phyloP scores from a whole-genome alignment of 495 filamentous ascomycete species.

The Terfezia claveryi region DNA sequence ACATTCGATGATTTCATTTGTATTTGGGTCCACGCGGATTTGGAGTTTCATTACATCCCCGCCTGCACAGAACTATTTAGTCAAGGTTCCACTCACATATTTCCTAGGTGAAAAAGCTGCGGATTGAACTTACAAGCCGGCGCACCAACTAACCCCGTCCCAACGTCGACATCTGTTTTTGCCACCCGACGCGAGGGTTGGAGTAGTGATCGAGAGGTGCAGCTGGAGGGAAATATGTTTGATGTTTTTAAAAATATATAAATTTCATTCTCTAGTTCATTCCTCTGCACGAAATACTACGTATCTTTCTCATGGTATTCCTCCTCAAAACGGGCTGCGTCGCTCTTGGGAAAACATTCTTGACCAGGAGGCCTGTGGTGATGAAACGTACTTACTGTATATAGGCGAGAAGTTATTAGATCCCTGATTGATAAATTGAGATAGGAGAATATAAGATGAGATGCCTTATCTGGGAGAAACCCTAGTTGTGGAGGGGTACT shows the following conservation, averaged over 20 bases:
- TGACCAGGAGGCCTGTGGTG: background rate
- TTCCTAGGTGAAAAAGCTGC: too few relatives aligned
- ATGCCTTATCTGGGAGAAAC: too few relatives aligned
- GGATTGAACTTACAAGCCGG: conserved; percentile 31
- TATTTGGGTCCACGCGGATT: conserved; percentile 81
- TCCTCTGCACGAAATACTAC: background rate
- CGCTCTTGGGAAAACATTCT: background rate
- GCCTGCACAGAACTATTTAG: conserved; percentile 16
- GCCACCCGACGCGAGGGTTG: conserved; percentile 71
- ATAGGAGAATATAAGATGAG: too few relatives aligned
- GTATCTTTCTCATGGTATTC: conserved; percentile 18
- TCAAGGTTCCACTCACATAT: background rate
- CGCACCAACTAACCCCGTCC: conserved; percentile 87
- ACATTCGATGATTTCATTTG: conserved; percentile 82
- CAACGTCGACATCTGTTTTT: conserved; percentile 67
- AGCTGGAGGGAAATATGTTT: conserved; percentile 4
- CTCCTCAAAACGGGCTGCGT: conserved; percentile 1
- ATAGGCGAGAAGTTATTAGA: too few relatives aligned
- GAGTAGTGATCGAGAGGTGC: conserved; percentile 76
- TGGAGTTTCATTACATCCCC: conserved; percentile 99
- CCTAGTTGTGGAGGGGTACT: too few relatives aligned
- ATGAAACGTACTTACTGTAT: too few relatives aligned
- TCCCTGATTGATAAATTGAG: too few relatives aligned
- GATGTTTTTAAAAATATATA: conserved; percentile 1
- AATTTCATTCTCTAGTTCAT: background rate